Base-by-base conservation (phyloP, 1,139 yeast genomes). In the Geotrichum citri-aurantii region DNA sequence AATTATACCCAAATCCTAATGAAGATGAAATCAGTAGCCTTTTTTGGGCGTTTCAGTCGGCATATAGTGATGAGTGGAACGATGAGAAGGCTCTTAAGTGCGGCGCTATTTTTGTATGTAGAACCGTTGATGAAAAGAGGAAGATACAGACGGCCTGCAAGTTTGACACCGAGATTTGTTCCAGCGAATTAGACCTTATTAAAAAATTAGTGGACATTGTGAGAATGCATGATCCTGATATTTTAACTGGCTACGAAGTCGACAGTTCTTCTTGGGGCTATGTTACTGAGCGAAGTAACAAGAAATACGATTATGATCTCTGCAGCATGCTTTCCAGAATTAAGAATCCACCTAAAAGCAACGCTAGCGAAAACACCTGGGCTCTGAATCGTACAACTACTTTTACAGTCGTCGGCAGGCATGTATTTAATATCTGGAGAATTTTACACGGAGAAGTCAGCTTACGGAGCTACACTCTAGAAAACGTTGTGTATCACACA, bases 221-320 rank as follows among this genome's bases (percentile, higher is more conserved):
- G 0, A 79, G 83, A 29, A 65, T 75, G 2, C 78, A 83, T 57
- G 98, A 93, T 68, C 98, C 99, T 0, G 99, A 93, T 69, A 82
- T 93, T 47, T 69, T 95, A 7, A 79, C 90, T 0, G 98, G 98
- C 0, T 93, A 81, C 69, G 99, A 93, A 67, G 79, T 90, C 10
- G 88, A 90, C 66, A 75, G 85, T 1, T 67, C 81, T 1, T 89
- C 97, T 0, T 92, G 98, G 97, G 98, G 99, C 0, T 93, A 88
- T 66, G 59, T 92, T 0, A 78, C 88, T 47, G 95, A 88, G 61
- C 72, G 99, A 48, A 81, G 83, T 60, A 69, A 76, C 29, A 65
- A 63, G 0, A 72, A 70, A 1, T 77, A 77, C 65, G 81, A 81
- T 2, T 72, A 79, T 24, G 86, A 88, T 65, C 66, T 90, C n/a